These are phyloP conservation scores for Cenococcum geophilum DNA, from an alignment of 495 filamentous ascomycete genomes.

Conservation along the genomic window DNA sequence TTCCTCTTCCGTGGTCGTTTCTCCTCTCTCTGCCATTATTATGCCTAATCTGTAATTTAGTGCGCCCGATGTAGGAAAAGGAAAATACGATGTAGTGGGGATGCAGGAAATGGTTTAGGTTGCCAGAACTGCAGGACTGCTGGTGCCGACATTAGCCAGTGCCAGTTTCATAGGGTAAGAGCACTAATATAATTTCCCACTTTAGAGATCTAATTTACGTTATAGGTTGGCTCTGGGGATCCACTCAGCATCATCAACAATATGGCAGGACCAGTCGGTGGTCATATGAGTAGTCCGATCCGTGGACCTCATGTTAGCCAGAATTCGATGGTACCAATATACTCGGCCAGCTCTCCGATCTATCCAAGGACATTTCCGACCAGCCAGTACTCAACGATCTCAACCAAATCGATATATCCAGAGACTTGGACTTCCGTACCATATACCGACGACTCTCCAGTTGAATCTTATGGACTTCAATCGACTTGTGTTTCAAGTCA, in stretches of 20 bases:
- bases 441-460: constrained; percentile 24
- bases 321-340: constrained; percentile 23
- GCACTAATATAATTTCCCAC: constrained; percentile 3
- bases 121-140: constrained; percentile 79
- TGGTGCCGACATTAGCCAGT: constrained; percentile 51
- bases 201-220: constrained; percentile 7
- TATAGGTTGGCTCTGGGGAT: constrained; percentile 27
- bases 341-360: constrained; percentile 5
- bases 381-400: constrained; percentile 11
- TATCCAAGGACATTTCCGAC: not conserved
- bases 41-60: constrained; percentile 43
- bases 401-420: constrained; percentile 13
- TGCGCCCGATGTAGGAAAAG: constrained; percentile 86
- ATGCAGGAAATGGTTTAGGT: constrained; percentile 64
- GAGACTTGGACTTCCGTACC: constrained; percentile 18
- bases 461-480: constrained; percentile 22
- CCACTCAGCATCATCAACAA: constrained; percentile 3
- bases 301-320: not conserved
- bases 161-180: constrained; percentile 74
- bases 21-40: no score
- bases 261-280: not conserved
- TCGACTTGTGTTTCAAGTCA: constrained; percentile 12
- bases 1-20: no score
- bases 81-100: constrained; percentile 95
- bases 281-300: not conserved